These are phyloP conservation scores for Aspergillus nomiae DNA, from an alignment of 2,329 filamentous ascomycete genomes.

Conservation along the genomic window DNA sequence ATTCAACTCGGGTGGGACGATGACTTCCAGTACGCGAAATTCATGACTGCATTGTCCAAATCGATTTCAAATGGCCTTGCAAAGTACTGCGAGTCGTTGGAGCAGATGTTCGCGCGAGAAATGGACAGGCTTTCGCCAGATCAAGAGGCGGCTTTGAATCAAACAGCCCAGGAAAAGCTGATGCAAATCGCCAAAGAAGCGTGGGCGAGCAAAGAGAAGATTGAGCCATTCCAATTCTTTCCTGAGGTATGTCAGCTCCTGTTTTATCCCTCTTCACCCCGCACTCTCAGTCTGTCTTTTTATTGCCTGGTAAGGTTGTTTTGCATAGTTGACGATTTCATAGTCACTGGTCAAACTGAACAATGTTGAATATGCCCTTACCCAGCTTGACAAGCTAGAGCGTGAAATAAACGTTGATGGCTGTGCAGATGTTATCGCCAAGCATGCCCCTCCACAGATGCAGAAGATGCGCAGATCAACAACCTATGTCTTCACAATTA, in stretches of 20 bases:
- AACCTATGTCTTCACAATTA: conserved; percentile 98
- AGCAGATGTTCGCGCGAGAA: conserved; percentile 80
- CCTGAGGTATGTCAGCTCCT: conserved; percentile 66
- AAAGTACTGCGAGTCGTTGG: conserved; percentile 87
- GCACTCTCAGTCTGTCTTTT: background rate
- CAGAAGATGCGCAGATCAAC: conserved; percentile 68
- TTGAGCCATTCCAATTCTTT: conserved; percentile 96
- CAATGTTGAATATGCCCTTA: conserved; percentile 92
- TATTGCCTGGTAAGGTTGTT: background rate
- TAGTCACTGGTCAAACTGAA: conserved; percentile 97
- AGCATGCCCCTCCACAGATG: conserved; percentile 71
- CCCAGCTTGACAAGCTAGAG: conserved; percentile 88
- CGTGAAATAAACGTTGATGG: conserved; percentile 87
- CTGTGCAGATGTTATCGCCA: conserved; percentile 79
- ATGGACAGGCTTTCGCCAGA: conserved; percentile 92
- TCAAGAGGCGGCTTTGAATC: conserved; percentile 74
- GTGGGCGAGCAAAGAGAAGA: conserved; percentile 87
- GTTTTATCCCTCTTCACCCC: background rate
- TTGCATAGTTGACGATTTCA: conserved; percentile 25
- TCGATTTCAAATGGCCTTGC: conserved; percentile 80
- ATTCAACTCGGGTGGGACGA: conserved; percentile 88
- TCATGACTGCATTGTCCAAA: conserved; percentile 92
- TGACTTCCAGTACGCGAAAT: conserved; percentile 89
- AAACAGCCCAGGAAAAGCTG: conserved; percentile 88
- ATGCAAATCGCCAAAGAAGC: conserved; percentile 92